Percentiles rank a stretch among this genome's conserved stretches.
Conservation (phyloP, 2,329 filamentous ascomycete species). For the Hortaea werneckii region DNA sequence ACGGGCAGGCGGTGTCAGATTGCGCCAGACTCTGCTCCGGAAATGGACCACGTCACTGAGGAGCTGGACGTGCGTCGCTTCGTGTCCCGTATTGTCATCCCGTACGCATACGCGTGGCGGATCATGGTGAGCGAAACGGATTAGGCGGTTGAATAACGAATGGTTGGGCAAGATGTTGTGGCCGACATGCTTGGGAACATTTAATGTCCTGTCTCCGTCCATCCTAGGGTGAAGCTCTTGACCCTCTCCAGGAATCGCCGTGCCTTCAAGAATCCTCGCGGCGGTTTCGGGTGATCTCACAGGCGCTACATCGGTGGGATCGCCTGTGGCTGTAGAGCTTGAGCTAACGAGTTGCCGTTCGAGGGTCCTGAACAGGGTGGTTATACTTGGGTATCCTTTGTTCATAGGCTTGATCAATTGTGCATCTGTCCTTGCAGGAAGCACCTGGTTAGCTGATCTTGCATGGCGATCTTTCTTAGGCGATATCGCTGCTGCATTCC, state of each 20-base stretch:
- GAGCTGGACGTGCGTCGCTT: constrained; percentile 33
- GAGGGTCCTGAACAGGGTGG: background rate
- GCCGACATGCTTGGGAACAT: constrained; percentile 12
- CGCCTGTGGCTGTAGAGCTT: background rate
- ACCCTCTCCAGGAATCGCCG: no score
- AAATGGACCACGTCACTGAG: constrained; percentile 36
- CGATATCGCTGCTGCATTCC: background rate
- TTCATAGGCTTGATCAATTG: no score
- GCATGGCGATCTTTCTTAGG: background rate
- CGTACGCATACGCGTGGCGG: constrained; percentile 30
- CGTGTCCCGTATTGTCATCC: constrained; percentile 28
- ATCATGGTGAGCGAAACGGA: constrained; percentile 28
- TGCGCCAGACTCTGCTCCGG: constrained; percentile 28
- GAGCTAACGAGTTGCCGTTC: background rate
- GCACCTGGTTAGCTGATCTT: no score
- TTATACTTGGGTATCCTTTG: background rate
- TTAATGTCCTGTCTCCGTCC: constrained; percentile 17
- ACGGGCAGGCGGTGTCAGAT: constrained; percentile 19
- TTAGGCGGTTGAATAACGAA: constrained; percentile 31
- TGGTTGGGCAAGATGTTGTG: constrained; percentile 22
- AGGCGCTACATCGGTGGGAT: background rate
- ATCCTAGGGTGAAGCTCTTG: background rate
- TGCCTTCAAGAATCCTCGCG: no score
- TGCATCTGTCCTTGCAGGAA: no score
- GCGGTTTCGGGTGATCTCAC: no score